Conservation (phyloP, 495 filamentous ascomycete genomes). For the Xylaria nigripes region DNA sequence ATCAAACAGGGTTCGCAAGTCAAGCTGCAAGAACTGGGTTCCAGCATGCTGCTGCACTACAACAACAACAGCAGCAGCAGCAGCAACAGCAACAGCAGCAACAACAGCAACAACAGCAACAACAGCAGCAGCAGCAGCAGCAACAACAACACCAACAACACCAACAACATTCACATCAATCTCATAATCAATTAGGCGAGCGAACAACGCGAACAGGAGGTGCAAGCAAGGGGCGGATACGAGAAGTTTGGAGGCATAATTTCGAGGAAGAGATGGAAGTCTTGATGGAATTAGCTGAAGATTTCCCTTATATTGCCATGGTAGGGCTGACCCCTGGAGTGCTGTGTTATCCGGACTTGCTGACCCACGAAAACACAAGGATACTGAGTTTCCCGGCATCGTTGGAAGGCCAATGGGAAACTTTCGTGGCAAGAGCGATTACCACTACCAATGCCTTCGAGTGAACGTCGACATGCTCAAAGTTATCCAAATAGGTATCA, state of each 20-base stretch:
- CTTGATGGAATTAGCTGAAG: constrained; percentile 71
- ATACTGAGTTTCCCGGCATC: constrained; percentile 95
- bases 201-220: constrained; percentile 30
- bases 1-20: constrained; percentile 77
- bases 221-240: constrained; percentile 63
- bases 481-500: constrained; percentile 93
- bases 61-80: constrained; percentile 33
- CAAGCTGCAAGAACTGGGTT: constrained; percentile 84
- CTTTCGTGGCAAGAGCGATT: constrained; percentile 89
- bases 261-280: constrained; percentile 80
- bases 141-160: constrained; percentile 16
- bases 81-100: constrained; percentile 49
- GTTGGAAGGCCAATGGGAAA: constrained; percentile 90
- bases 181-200: constrained; percentile 41
- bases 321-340: constrained; percentile 40
- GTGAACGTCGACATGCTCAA: constrained; percentile 96
- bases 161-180: constrained; percentile 44
- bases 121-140: constrained; percentile 38
- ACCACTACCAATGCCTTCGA: constrained; percentile 95
- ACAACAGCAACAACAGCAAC: constrained; percentile 33
- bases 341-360: constrained; percentile 7
- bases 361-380: constrained; percentile 45
- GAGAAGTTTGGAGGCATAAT: constrained; percentile 92
- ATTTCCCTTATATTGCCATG: constrained; percentile 94
- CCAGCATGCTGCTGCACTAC: constrained; percentile 65